phyloP scores from a whole-genome alignment of 2,329 filamentous ascomycete species.

The Fonsecaea monophora region DNA sequence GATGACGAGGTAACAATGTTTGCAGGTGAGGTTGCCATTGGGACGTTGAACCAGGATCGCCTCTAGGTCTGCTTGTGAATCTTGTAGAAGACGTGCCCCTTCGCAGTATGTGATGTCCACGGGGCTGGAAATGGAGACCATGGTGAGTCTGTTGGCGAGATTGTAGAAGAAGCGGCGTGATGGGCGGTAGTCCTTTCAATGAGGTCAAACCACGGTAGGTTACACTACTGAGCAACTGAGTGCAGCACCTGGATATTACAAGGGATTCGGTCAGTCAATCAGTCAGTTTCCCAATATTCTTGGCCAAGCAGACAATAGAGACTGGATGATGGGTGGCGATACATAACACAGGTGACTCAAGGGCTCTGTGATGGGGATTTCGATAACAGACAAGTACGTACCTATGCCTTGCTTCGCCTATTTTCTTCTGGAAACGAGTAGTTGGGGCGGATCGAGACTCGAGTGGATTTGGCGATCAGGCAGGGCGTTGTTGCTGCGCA shows the following conservation, averaged over 20 bases:
- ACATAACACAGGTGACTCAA: not conserved
- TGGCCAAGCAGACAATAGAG: not conserved
- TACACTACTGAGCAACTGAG: not conserved
- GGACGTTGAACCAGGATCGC: constrained; percentile 12
- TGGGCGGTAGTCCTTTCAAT: too few species aligned
- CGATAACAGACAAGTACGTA: not conserved
- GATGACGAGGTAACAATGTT: constrained; percentile 20
- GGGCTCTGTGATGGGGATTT: not conserved
- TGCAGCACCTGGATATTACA: not conserved
- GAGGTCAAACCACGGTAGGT: not conserved
- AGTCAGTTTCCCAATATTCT: too few species aligned
- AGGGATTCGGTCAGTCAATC: not conserved
- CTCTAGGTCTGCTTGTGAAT: constrained; percentile 9
- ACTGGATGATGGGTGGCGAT: not conserved
- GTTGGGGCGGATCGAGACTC: not conserved
- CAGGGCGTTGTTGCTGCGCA: not conserved
- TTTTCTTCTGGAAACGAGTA: not conserved
- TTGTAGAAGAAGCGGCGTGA: too few species aligned
- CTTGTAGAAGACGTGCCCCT: constrained; percentile 17
- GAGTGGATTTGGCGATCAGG: not conserved
- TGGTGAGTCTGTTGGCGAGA: not conserved
- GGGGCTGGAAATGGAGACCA: constrained; percentile 1
- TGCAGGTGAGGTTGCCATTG: constrained; percentile 16
- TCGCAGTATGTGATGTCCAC: constrained; percentile 23
- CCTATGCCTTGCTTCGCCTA: not conserved